A percentile compares a stretch with the other conserved stretches of the same genome.
Evolutionary conservation across 805 yeast species (phyloP).

Genomic region (Candida sithepensis): DNA sequence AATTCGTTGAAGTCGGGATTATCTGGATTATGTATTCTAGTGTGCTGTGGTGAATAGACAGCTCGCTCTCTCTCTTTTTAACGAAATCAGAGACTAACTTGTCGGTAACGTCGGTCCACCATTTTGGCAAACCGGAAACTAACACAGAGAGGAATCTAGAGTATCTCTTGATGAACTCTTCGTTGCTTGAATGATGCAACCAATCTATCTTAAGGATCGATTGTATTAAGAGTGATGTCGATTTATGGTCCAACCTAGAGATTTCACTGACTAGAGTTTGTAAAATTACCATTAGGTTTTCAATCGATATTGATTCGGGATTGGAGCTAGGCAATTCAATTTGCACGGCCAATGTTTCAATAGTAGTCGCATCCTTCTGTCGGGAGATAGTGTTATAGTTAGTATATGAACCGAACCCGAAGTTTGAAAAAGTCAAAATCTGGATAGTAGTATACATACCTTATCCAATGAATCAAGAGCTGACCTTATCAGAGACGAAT

Average conservation of each 20-base stretch:
- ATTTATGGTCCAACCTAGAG: constrained; percentile 58
- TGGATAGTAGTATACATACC: constrained; percentile 36
- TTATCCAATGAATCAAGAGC: constrained; percentile 69
- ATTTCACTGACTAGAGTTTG: constrained; percentile 60
- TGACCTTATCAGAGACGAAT: constrained; percentile 46
- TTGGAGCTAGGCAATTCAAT: constrained; percentile 49
- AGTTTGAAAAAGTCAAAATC: no score
- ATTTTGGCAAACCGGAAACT: constrained; percentile 82
- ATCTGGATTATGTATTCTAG: constrained; percentile 60
- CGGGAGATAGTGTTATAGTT: not conserved
- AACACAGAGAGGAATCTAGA: constrained; percentile 72
- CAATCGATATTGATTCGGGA: constrained; percentile 49
- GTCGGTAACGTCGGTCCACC: constrained; percentile 81
- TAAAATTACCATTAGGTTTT: constrained; percentile 54
- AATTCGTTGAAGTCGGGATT: constrained; percentile 77
- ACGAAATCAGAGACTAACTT: constrained; percentile 63
- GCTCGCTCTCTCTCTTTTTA: constrained; percentile 10
- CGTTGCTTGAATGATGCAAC: constrained; percentile 42
- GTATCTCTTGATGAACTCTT: constrained; percentile 47
- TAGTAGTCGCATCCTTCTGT: constrained; percentile 47
- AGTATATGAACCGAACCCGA: no score
- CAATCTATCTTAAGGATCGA: constrained; percentile 65
- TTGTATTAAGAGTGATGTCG: constrained; percentile 50
- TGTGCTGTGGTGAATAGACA: constrained; percentile 57
- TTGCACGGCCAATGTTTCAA: constrained; percentile 59